Conservation (phyloP, 2,329 filamentous ascomycete species). For the Aspergillus phoenicis region DNA sequence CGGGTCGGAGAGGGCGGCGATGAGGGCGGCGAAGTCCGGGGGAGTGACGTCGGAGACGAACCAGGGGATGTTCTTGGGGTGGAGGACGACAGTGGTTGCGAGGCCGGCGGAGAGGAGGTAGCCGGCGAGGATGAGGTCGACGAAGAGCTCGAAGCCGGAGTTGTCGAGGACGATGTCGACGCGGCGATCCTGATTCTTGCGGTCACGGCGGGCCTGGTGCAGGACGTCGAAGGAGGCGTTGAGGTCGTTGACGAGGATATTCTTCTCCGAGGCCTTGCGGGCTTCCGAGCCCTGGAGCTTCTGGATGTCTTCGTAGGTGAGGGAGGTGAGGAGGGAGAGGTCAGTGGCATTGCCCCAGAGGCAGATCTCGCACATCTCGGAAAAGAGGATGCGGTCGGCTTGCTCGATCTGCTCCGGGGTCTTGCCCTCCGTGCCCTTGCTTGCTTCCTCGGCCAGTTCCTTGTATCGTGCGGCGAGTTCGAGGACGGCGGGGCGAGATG, state of each 20-base stretch:
- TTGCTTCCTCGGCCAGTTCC: slow-evolving; percentile 69
- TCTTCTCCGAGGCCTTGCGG: slow-evolving; percentile 82
- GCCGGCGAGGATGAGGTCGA: slow-evolving; percentile 88
- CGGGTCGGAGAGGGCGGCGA: slow-evolving; percentile 77
- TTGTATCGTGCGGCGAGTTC: slow-evolving; percentile 80
- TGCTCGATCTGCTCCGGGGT: slow-evolving; percentile 57
- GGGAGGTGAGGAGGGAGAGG: slow-evolving; percentile 82
- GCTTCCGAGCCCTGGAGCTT: slow-evolving; percentile 89
- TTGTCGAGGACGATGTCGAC: slow-evolving; percentile 97
- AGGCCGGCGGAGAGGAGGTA: slow-evolving; percentile 84
- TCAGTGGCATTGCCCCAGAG: slow-evolving; percentile 98
- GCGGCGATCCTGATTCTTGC: slow-evolving; percentile 66
- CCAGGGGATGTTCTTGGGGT: slow-evolving; percentile 95
- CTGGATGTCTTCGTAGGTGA: slow-evolving; percentile 95
- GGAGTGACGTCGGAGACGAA: slow-evolving; percentile 96
- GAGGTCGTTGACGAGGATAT: slow-evolving; percentile 88
- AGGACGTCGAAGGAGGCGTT: slow-evolving; percentile 70
- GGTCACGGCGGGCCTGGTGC: slow-evolving; percentile 63
- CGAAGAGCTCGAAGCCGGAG: slow-evolving; percentile 94
- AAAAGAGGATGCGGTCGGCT: slow-evolving; percentile 77
- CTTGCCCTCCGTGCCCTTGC: slow-evolving; percentile 50
- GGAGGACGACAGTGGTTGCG: slow-evolving; percentile 82
- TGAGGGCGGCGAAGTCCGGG: slow-evolving; percentile 77
- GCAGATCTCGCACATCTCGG: slow-evolving; percentile 94
- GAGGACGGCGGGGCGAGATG: slow-evolving; percentile 81